phyloP scores from a whole-genome alignment of 1,139 yeast species.

The Yamadazyma jaroonii region DNA sequence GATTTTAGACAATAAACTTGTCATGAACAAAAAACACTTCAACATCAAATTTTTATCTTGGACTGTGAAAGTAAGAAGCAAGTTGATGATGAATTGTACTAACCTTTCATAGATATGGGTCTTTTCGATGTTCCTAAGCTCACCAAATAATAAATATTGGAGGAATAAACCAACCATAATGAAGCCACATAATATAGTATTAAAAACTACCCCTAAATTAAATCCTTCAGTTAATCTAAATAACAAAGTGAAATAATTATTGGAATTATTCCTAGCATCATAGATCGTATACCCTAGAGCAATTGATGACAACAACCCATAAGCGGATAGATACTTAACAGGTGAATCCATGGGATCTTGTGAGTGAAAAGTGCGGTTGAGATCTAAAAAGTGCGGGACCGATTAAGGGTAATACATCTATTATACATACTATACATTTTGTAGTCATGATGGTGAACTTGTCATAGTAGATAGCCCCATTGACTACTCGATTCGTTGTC shows the following conservation, averaged over 20 bases:
- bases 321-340: constrained; percentile 22
- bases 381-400: not conserved
- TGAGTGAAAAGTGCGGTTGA: constrained; percentile 1
- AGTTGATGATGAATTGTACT: constrained; percentile 56
- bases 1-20: constrained; percentile 56
- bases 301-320: constrained; percentile 22
- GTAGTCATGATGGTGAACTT: too few relatives aligned
- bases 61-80: constrained; percentile 63
- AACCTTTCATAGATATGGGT: constrained; percentile 74
- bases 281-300: constrained; percentile 26
- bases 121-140: constrained; percentile 67
- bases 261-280: constrained; percentile 25
- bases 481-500: constrained; percentile 9
- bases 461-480: too few relatives aligned
- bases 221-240: constrained; percentile 35
- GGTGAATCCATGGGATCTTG: not conserved
- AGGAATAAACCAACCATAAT: constrained; percentile 40
- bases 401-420: constrained; percentile 5
- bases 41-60: constrained; percentile 46
- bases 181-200: constrained; percentile 33
- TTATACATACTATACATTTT: constrained; percentile 6
- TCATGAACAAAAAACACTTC: constrained; percentile 39
- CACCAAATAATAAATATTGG: constrained; percentile 66
- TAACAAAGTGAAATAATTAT: constrained; percentile 26
- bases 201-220: constrained; percentile 31